Percentiles rank a stretch among this genome's conserved stretches.
Conservation (phyloP, 257 asterid genomes). For the Salvia splendens region DNA sequence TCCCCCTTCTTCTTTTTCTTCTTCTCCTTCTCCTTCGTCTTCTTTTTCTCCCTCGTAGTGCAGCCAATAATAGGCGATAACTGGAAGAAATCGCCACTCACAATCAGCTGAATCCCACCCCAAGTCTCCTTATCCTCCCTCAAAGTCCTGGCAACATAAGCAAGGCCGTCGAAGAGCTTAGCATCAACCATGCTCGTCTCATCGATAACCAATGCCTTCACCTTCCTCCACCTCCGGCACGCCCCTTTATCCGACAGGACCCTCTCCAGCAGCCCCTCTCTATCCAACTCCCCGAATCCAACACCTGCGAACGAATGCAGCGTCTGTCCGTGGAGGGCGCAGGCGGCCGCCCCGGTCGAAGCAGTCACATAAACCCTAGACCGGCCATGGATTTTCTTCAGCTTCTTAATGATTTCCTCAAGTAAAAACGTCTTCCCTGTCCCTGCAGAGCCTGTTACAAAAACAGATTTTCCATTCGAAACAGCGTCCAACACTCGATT, state of each 20-base stretch:
- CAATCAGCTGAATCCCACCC: slow-evolving; percentile 85
- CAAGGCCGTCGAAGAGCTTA: slow-evolving; percentile 53
- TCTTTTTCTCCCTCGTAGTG: no score
- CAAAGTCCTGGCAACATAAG: slow-evolving; percentile 47
- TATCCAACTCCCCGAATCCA: slow-evolving; percentile 44
- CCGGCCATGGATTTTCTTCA: slow-evolving; percentile 52
- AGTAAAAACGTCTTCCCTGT: slow-evolving; percentile 70
- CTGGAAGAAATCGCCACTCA: slow-evolving; percentile 79
- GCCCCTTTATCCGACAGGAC: slow-evolving; percentile 47
- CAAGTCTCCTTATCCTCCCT: slow-evolving; percentile 45
- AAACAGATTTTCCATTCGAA: slow-evolving; percentile 54
- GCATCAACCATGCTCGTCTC: slow-evolving; percentile 71
- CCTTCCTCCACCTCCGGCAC: slow-evolving; percentile 58
- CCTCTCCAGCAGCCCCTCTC: slow-evolving; percentile 39
- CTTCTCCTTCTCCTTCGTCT: neutral
- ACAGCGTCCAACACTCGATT: slow-evolving; percentile 52
- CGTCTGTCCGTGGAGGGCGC: slow-evolving; percentile 56
- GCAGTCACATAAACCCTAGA: slow-evolving; percentile 67
- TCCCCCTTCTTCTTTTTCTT: slow-evolving; percentile 14
- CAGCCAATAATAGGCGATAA: slow-evolving; percentile 50
- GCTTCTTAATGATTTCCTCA: slow-evolving; percentile 46
- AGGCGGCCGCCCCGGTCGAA: slow-evolving; percentile 75
- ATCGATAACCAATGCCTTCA: slow-evolving; percentile 58
- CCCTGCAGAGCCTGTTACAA: slow-evolving; percentile 82
- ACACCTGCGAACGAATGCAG: slow-evolving; percentile 66